These are phyloP conservation scores for Aspergillus diversus DNA, from an alignment of 495 filamentous ascomycete genomes.

Conservation along the genomic window DNA sequence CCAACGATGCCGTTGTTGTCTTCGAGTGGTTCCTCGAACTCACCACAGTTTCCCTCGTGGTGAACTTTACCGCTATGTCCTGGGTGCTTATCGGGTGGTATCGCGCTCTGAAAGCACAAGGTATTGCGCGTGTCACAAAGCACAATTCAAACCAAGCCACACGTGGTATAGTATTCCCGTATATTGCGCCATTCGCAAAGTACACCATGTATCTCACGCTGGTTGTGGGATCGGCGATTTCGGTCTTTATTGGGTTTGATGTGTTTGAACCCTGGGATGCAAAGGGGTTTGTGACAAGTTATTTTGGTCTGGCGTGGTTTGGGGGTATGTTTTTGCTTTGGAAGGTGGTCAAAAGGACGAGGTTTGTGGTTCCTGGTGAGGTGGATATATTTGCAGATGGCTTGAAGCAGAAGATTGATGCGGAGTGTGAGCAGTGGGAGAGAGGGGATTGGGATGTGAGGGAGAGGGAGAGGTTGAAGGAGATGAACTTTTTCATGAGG, in stretches of 20 bases:
- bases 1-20: neutral
- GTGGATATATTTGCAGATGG: neutral
- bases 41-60: neutral
- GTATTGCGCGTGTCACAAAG: neutral
- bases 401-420: neutral
- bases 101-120: neutral
- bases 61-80: neutral
- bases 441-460: neutral
- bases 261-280: neutral
- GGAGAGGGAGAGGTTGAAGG: neutral
- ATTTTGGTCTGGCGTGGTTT: neutral
- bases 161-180: neutral
- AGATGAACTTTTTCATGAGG: neutral
- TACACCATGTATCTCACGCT: neutral
- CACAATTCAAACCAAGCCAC: neutral
- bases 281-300: neutral
- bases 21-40: neutral
- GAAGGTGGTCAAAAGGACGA: neutral
- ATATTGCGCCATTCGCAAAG: neutral
- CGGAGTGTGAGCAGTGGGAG: neutral
- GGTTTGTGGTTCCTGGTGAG: neutral
- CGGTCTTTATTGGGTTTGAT: neutral
- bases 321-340: neutral
- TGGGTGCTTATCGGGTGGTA: neutral
- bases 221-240: neutral